Evolutionary conservation across 2,329 filamentous ascomycete genomes (phyloP).

Genomic region (Epichloe hybrida): DNA sequence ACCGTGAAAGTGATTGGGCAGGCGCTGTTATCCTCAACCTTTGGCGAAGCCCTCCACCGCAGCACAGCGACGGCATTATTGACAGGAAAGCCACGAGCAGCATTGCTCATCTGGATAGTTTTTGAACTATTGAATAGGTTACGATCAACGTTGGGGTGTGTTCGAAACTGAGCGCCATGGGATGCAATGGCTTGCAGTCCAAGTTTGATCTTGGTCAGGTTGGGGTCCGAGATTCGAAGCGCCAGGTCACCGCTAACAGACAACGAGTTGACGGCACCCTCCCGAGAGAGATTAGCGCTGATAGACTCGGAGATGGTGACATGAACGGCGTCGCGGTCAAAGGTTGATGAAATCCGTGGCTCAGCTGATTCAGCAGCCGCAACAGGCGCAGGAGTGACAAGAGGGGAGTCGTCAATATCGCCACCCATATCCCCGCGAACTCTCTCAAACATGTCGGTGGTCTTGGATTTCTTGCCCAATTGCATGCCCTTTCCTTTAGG

Average conservation of each 20-base stretch:
- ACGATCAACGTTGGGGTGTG: constrained; percentile 93
- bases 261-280: constrained; percentile 75
- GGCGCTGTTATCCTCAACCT: constrained; percentile 63
- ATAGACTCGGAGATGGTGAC: constrained; percentile 84
- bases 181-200: constrained; percentile 62
- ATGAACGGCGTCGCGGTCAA: constrained; percentile 75
- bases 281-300: constrained; percentile 73
- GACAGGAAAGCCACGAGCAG: constrained; percentile 76
- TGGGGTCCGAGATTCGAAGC: constrained; percentile 76
- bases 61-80: constrained; percentile 90
- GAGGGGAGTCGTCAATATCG: constrained; percentile 65
- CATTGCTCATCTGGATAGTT: constrained; percentile 80
- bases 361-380: constrained; percentile 36
- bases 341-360: constrained; percentile 49
- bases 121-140: constrained; percentile 71
- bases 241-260: constrained; percentile 87
- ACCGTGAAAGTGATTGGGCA: constrained; percentile 94
- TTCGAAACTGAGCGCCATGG: constrained; percentile 81
- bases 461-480: constrained; percentile 96
- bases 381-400: constrained; percentile 46
- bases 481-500: constrained; percentile 97
- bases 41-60: constrained; percentile 79
- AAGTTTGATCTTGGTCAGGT: constrained; percentile 84
- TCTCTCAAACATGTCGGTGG: constrained; percentile 92
- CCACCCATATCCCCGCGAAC: constrained; percentile 84